Base-by-base conservation (phyloP, 2,329 filamentous ascomycete species). In the Shiraia sp. region DNA sequence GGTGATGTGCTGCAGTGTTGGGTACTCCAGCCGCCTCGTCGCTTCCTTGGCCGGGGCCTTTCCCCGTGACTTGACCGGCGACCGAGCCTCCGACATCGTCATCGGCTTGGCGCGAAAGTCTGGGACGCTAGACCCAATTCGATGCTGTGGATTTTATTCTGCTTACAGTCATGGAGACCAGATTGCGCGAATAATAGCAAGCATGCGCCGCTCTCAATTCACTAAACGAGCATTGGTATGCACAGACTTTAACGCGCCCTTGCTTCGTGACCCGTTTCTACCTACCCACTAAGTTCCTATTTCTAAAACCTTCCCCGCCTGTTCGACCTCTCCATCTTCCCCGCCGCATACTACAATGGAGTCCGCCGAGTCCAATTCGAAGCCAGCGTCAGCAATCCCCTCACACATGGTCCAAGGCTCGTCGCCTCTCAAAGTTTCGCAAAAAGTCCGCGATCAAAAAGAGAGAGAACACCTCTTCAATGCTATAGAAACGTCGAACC, bases 401-500 rank as follows among this genome's bases (percentile, higher is more conserved):
- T 73, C 78, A 35, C 75, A 82, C 64, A 69, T 84, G 43, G 55
- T 78, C 34, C 82, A 83, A 61, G 80, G 79, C 37, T 70, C 72
- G 42, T 75, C 79, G 32, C 73, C 81, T 24, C 72, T 79, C 32
- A 62, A 68, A 23, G 68, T 73, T 13, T 69, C 73, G 9, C 71
- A 72, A 12, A 70, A 77, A 59, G 72, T 72, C 30, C 72, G 75
- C 47, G 72, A 75, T 50, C 63, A 63, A 38, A 68, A 68, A 53
- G 81, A 84, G 57, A 71, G 80, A 23, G 79, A 84, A 38, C 78
- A 69, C 41, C 73, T 83, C 39, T 79, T 76, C 54, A 75, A 79
- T 13, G 79, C 81, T 16, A 85, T 85, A 45, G 70, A 78, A 52
- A 76, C 75, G 6, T 83, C 80, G 10, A 81, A 81, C 63, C 72